Conservation (phyloP, 176 grass and related monocot species). For the Chrysopogon serrulatus region DNA sequence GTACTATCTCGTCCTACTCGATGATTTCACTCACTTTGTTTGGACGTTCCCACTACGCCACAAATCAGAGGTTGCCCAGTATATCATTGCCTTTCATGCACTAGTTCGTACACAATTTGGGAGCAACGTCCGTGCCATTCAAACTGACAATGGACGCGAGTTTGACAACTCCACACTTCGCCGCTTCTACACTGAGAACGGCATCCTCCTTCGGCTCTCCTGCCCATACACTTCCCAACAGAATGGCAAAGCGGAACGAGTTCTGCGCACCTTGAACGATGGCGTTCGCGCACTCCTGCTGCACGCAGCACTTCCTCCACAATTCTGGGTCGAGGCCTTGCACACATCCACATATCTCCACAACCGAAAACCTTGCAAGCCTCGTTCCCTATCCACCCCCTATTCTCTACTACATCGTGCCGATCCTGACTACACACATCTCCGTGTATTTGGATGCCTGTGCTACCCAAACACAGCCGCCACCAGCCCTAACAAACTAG, state of each 20-base stretch:
- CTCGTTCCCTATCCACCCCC: too few relatives aligned
- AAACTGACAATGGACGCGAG: not conserved
- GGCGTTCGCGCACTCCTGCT: not conserved
- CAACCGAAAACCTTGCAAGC: too few relatives aligned
- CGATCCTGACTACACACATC: not conserved
- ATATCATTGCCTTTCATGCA: too few relatives aligned
- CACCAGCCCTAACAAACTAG: not conserved
- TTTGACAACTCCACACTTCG: not conserved
- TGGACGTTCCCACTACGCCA: not conserved
- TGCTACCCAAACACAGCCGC: too few relatives aligned
- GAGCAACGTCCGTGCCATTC: fast-evolving
- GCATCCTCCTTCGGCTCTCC: not conserved
- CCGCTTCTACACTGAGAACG: not conserved
- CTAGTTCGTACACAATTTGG: not conserved
- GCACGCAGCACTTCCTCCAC: not conserved
- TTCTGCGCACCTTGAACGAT: too few relatives aligned
- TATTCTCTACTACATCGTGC: not conserved
- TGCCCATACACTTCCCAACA: too few relatives aligned
- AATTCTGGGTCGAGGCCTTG: not conserved
- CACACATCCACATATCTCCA: not conserved
- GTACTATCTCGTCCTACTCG: not conserved
- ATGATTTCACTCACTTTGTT: not conserved
- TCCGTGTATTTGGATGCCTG: too few relatives aligned
- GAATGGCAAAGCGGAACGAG: too few relatives aligned
- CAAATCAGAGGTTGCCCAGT: too few relatives aligned